phyloP scores from a whole-genome alignment of 495 filamentous ascomycete species.

The Hypoxylon crocopeplum region DNA sequence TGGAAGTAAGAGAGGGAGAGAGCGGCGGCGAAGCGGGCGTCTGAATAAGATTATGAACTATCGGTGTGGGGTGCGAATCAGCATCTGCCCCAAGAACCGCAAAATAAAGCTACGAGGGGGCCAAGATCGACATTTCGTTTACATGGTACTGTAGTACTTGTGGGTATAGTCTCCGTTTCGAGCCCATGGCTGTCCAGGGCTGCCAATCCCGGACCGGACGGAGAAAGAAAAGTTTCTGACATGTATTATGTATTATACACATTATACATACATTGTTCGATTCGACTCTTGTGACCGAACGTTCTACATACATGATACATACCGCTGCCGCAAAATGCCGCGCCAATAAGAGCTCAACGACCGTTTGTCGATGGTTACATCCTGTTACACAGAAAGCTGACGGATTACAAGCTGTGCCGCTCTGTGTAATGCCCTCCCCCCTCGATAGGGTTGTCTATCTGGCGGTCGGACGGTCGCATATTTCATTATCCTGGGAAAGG shows the following conservation, averaged over 20 bases:
- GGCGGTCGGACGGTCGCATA: conserved; percentile 19
- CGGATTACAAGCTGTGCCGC: conserved; percentile 11
- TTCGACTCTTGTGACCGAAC: conserved; percentile 10
- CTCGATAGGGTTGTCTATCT: conserved; percentile 10
- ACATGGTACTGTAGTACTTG: too few species aligned
- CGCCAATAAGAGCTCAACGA: conserved; percentile 21
- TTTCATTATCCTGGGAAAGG: background rate
- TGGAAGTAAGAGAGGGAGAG: background rate
- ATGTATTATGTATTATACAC: background rate
- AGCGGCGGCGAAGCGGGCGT: conserved; percentile 34
- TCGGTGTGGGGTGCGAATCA: conserved; percentile 35
- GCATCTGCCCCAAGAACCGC: conserved; percentile 20
- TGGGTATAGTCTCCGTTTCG: conserved; percentile 10
- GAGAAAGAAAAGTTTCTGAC: conserved; percentile 13
- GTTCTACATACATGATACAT: conserved; percentile 2
- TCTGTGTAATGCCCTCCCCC: conserved; percentile 20
- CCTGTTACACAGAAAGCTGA: conserved; percentile 26
- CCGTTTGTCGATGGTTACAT: conserved; percentile 13
- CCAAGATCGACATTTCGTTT: conserved; percentile 18
- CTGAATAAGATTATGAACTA: conserved; percentile 42
- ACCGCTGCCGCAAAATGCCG: conserved; percentile 6
- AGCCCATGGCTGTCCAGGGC: conserved; percentile 11
- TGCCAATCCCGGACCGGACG: conserved; percentile 16
- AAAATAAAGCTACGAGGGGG: conserved; percentile 21
- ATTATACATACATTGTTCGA: background rate